phyloP scores from a whole-genome alignment of 2,329 filamentous ascomycete genomes.

The Aspergillus tanneri region DNA sequence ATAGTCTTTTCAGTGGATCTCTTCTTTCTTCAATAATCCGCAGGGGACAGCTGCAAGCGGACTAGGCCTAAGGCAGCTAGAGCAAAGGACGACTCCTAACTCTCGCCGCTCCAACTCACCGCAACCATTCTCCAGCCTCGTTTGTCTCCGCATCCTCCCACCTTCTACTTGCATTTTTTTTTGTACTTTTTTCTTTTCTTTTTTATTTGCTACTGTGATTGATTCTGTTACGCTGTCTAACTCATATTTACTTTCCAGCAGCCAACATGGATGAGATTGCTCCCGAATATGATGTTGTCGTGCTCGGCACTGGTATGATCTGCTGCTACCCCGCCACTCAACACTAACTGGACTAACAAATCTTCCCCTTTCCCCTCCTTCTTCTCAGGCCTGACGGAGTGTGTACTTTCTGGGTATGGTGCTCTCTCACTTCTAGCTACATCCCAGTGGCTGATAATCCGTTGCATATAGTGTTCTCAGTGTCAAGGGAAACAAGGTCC shows the following conservation, averaged over 20 bases:
- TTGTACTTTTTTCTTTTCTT: slow-evolving; percentile 5
- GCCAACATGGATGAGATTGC: slow-evolving; percentile 92
- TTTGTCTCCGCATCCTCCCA: slow-evolving; percentile 22
- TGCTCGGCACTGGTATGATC: slow-evolving; percentile 87
- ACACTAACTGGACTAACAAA: slow-evolving; percentile 30
- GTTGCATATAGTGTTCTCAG: slow-evolving; percentile 70
- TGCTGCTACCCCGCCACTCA: slow-evolving; percentile 40
- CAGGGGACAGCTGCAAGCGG: background rate
- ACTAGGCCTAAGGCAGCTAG: no score
- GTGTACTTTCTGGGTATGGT: slow-evolving; percentile 90
- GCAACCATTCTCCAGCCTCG: slow-evolving; percentile 2
- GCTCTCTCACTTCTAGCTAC: slow-evolving; percentile 14
- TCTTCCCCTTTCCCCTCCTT: slow-evolving; percentile 15
- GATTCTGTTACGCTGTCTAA: slow-evolving; percentile 7
- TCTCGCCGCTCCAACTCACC: slow-evolving; percentile 10
- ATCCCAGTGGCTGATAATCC: slow-evolving; percentile 19
- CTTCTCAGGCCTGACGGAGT: slow-evolving; percentile 84
- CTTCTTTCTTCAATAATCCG: no score
- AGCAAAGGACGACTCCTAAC: no score
- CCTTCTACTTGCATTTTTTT: slow-evolving; percentile 6
- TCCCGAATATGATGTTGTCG: slow-evolving; percentile 97
- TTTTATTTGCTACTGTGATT: slow-evolving; percentile 20
- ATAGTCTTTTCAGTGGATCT: no score
- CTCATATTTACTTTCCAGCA: slow-evolving; percentile 13
- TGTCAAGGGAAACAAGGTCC: slow-evolving; percentile 98